Conservation (phyloP, 495 filamentous ascomycete genomes). For the Apiosordaria backusii region DNA sequence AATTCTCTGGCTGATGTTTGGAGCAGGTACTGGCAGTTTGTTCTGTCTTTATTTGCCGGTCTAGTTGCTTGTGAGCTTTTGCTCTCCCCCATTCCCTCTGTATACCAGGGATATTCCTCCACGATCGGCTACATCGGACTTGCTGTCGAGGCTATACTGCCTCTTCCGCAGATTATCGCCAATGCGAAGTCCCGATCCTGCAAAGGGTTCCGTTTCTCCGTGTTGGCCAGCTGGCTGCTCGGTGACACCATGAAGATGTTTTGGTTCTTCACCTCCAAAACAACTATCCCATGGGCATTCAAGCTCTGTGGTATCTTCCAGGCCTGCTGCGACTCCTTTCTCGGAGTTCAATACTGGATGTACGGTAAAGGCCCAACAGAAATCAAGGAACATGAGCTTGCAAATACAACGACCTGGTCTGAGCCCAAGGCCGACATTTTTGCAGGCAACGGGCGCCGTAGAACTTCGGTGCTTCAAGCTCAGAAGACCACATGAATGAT, state of each 20-base stretch:
- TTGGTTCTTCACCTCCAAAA: conserved; percentile 76
- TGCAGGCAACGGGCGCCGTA: conserved; percentile 32
- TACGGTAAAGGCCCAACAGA: conserved; percentile 59
- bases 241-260: conserved; percentile 96
- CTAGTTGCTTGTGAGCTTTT: conserved; percentile 69
- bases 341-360: conserved; percentile 82
- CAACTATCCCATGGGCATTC: conserved; percentile 80
- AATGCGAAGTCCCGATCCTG: conserved; percentile 78
- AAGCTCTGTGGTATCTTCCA: conserved; percentile 92
- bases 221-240: conserved; percentile 81
- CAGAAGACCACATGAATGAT: conserved; percentile 34
- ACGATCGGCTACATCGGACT: conserved; percentile 81
- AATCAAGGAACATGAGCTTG: conserved; percentile 22
- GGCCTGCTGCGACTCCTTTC: conserved; percentile 73
- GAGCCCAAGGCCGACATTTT: conserved; percentile 9
- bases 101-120: conserved; percentile 63
- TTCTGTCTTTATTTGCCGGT: conserved; percentile 64
- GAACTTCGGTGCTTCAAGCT: conserved; percentile 30
- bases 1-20: conserved; percentile 8
- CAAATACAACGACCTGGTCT: conserved; percentile 10
- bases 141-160: conserved; percentile 82
- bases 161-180: conserved; percentile 80
- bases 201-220: conserved; percentile 83
- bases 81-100: conserved; percentile 55
- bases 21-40: conserved; percentile 80